Percentiles rank a stretch among this genome's conserved stretches.
phyloP scores from a whole-genome alignment of 208 protist genomes.

The Leishmania arabica region DNA sequence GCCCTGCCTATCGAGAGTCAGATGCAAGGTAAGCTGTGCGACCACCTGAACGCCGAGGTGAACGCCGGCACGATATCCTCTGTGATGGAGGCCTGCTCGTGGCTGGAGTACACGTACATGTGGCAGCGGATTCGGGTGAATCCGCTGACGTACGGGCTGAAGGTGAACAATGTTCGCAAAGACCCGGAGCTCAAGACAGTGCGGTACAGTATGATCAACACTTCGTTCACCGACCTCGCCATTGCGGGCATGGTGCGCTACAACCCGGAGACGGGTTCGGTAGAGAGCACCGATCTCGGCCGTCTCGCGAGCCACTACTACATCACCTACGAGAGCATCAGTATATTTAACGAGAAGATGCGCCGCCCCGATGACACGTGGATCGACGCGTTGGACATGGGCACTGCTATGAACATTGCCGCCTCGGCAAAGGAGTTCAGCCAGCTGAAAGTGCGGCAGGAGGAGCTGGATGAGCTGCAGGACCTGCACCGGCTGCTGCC shows the following conservation, averaged over 20 bases:
- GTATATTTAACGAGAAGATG: slow-evolving; percentile 95
- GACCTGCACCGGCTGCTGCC: slow-evolving; percentile 73
- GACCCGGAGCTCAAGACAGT: slow-evolving; percentile 92
- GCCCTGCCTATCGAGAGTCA: slow-evolving; percentile 98
- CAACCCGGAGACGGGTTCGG: slow-evolving; percentile 95
- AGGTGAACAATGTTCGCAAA: slow-evolving; percentile 84
- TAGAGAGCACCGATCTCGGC: slow-evolving; percentile 96
- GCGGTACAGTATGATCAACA: slow-evolving; percentile 96
- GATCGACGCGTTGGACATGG: slow-evolving; percentile 85
- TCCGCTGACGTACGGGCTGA: slow-evolving; percentile 96
- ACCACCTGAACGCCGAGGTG: slow-evolving; percentile 99
- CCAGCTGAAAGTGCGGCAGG: slow-evolving; percentile 95
- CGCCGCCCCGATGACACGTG: slow-evolving; percentile 82
- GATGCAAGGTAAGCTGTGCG: slow-evolving; percentile 92
- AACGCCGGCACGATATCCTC: slow-evolving; percentile 97
- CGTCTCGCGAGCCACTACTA: slow-evolving; percentile 98
- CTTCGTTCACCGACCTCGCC: slow-evolving; percentile 94
- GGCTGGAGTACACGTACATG: slow-evolving; percentile 98
- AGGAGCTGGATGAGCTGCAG: slow-evolving; percentile 96
- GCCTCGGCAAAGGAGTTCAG: slow-evolving; percentile 96
- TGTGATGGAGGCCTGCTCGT: slow-evolving; percentile 94
- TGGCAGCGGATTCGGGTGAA: slow-evolving; percentile 97
- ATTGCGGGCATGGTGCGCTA: slow-evolving; percentile 96
- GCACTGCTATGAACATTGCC: slow-evolving; percentile 93
- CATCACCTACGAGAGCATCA: slow-evolving; percentile 95